Base-by-base conservation (phyloP, 2,329 filamentous ascomycete species). In the Colletotrichum costaricense region DNA sequence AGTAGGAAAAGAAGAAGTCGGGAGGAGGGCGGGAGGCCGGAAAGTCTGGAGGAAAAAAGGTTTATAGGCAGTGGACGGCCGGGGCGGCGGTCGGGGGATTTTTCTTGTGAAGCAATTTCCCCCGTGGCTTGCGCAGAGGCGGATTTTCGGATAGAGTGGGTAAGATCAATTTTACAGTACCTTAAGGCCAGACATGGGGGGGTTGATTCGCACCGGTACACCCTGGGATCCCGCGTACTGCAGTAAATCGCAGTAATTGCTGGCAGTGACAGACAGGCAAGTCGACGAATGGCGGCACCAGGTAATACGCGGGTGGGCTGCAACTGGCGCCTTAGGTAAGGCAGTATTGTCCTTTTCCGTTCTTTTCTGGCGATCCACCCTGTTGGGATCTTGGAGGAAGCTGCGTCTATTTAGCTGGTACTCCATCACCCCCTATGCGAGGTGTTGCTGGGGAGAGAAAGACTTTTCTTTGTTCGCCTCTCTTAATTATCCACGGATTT, bases 71-170 rank as follows among this genome's bases (percentile, higher is more conserved):
- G 38, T 3, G 38, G 19, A 49, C 42, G 19, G 42, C 19, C 42
- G 42, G 42, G 42, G 42, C 42, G 60, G 71, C 62, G 56, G 67
- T 73, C 66, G 70, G 66, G 66, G 66, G 66, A n/a, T 57, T 70
- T 69, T 69, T 73, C 67, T 63, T 59, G 68, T 63, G 49, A 52
- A 68, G 26, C 49, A 71, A 70, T 69, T 69, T 73, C 60, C 65
- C 65, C 67, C 63, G 69, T 72, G 69, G 69, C 69, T 72, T 67
- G 69, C 55, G 38, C 57, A 63, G 63, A 68, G 56, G 69, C 58
- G 69, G 65, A 67, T 60, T 70, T 57, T 19, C 62, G 28, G 49
- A 55, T 62, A 73, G 67, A 63, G 70, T 73, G 70, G 70, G 28
- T 52, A 60, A 38, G 33, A 28, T 64, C 60, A 73, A 62, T 65